Evolutionary conservation across 768 basidiomycete genomes (phyloP).

Genomic region (Lactifluus piperatus): DNA sequence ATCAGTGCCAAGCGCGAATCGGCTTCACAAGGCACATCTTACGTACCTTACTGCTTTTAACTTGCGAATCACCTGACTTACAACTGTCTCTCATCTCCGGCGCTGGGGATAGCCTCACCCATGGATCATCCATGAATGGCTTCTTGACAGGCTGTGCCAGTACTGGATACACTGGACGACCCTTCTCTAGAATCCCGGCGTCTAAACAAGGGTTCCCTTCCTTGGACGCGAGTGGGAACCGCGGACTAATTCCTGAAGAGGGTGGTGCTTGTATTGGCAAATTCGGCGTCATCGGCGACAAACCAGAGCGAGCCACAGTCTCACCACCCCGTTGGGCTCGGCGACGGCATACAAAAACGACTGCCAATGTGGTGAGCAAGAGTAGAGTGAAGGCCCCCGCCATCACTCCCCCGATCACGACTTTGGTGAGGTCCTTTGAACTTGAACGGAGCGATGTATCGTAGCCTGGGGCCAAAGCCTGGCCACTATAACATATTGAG

Average conservation of each 20-base stretch:
- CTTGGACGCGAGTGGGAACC: background rate
- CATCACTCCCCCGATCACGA: background rate
- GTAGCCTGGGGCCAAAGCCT: background rate
- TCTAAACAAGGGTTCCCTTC: background rate
- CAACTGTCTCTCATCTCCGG: constrained; percentile 1
- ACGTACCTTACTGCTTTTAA: background rate
- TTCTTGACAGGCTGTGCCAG: background rate
- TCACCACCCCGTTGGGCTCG: background rate
- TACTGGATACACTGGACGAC: no score
- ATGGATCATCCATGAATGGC: background rate
- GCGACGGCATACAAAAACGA: constrained; percentile 7
- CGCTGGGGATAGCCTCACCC: background rate
- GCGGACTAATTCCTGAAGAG: background rate
- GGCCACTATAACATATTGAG: background rate
- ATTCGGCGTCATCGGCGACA: background rate
- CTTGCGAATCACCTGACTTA: background rate
- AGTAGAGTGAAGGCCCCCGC: background rate
- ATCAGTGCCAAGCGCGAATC: no score
- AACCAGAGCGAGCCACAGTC: background rate
- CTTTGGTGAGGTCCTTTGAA: background rate
- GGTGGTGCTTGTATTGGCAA: constrained; percentile 9
- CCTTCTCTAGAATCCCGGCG: background rate
- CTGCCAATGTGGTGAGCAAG: background rate
- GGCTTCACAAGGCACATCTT: no score
- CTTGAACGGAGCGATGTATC: background rate